Percentiles rank a stretch among this genome's conserved stretches.
phyloP scores from a whole-genome alignment of 78 protist species.

The Dictyostelium brefeldianum region DNA sequence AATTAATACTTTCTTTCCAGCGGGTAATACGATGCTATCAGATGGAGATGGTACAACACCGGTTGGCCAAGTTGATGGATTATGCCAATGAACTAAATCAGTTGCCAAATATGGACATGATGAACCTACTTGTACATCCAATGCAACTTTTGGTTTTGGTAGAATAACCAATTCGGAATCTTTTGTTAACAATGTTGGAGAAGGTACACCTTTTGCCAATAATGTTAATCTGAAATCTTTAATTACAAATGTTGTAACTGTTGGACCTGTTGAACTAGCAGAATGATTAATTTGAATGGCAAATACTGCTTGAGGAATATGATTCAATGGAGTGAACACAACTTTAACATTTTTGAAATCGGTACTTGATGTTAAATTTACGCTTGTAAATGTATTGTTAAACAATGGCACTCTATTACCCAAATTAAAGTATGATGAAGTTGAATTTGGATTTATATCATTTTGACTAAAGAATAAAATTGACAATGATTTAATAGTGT shows the following conservation, averaged over 20 bases:
- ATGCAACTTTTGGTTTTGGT: not conserved
- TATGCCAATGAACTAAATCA: constrained; percentile 68
- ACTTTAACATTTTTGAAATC: not conserved
- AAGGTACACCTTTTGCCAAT: not conserved
- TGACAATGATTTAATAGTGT: not conserved
- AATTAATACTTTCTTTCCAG: constrained; percentile 24
- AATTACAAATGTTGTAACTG: not conserved
- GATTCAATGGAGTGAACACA: not conserved
- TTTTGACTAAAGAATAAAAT: not conserved
- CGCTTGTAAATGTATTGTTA: not conserved
- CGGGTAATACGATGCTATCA: constrained; percentile 39
- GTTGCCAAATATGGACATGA: constrained; percentile 47
- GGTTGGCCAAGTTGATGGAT: constrained; percentile 58
- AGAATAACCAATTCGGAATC: constrained; percentile 20
- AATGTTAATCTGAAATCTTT: not conserved
- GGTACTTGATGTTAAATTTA: constrained; percentile 1
- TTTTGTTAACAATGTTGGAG: constrained; percentile 13
- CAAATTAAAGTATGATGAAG: not conserved
- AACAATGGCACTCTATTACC: not conserved
- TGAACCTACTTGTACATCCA: not conserved
- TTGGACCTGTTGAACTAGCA: not conserved
- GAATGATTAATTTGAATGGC: constrained; percentile 17
- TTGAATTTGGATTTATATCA: not conserved
- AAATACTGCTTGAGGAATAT: not conserved
- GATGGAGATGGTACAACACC: constrained; percentile 60